Base-by-base conservation (phyloP, 352 stramenopile species). In the Phytophthora constricta region DNA sequence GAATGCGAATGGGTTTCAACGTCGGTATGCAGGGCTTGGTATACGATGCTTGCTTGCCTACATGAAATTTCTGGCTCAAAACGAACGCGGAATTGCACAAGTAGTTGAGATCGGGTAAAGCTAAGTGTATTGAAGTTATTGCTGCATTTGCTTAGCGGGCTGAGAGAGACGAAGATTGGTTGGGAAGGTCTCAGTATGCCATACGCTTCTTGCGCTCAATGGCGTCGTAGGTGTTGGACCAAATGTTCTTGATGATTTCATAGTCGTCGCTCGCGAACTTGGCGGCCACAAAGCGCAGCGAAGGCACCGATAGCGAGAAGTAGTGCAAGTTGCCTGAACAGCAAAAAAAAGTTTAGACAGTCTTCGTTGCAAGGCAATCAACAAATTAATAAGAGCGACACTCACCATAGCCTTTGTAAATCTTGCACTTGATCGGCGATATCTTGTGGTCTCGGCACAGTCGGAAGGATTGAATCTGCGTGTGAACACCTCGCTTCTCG, bases 231-330 rank as follows among this genome's bases (percentile, higher is more conserved):
- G 86, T 87, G 65, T 90, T 77, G 16, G 83, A 84, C 86, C 86
- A 93, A 65, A 93, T 84, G 59, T 84, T 89, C 74, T 92, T 92
- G 75, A 92, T 77, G 17, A 73, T 87, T 55, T 90, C 83, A 62
- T 92, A 92, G 79, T 93, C 85, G 19, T 93, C 86, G 47, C 86
- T 93, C 43, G 86, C 86, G 58, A 94, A 94, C 65, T 94, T 94
- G 63, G 86, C 86, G 23, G 86, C 82, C 27, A 94, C 75, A 37
- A 94, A 94, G 47, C 86, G 86, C 47, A 94, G 69, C 42, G 86
- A 94, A 39, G 86, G 86, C 67, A 94, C 86, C 20, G 80, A 89
- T 19, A 94, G 66, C 25, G 86, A 92, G 39, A 94, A 94, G 60
- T 94, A 94, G 75, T 95, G 85, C 46, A 95, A 66, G 48, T 93